Conservation (phyloP, 192 early-diverging fungal species). For the Allomyces macrogynus region DNA sequence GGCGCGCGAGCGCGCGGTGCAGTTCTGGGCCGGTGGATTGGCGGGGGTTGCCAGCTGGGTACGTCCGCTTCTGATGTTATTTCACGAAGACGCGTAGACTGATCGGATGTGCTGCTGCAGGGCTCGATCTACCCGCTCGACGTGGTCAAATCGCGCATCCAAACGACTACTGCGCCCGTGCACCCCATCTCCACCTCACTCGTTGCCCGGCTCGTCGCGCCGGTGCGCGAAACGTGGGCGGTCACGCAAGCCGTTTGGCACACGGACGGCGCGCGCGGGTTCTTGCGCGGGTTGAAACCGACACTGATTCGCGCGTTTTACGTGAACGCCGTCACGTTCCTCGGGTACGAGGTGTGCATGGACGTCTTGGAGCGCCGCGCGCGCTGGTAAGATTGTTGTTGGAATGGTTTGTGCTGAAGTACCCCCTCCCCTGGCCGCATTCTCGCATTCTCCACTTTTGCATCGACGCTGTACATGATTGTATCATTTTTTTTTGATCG, state of each 20-base stretch:
- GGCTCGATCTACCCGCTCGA: constrained; percentile 4
- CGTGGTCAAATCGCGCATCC: constrained; percentile 2
- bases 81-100: no score
- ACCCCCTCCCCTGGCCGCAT: no score
- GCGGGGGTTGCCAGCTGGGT: neutral
- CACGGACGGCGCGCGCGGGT: constrained; percentile 28
- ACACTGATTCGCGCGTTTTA: constrained; percentile 33
- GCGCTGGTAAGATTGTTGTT: no score
- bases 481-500: no score
- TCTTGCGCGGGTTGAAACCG: constrained; percentile 24
- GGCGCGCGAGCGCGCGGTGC: neutral
- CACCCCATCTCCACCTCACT: neutral
- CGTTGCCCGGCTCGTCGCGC: neutral
- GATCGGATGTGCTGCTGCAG: neutral
- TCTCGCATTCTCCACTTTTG: no score
- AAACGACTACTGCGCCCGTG: neutral
- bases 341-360: constrained; percentile 33
- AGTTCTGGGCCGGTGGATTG: neutral
- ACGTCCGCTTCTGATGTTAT: no score
- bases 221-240: neutral
- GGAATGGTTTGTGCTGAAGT: no score
- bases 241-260: constrained; percentile 8
- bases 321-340: constrained; percentile 41
- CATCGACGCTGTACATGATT: no score
- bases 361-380: constrained; percentile 5